phyloP scores from a whole-genome alignment of 176 grass and related monocot genomes.

The Hordeum marinum region DNA sequence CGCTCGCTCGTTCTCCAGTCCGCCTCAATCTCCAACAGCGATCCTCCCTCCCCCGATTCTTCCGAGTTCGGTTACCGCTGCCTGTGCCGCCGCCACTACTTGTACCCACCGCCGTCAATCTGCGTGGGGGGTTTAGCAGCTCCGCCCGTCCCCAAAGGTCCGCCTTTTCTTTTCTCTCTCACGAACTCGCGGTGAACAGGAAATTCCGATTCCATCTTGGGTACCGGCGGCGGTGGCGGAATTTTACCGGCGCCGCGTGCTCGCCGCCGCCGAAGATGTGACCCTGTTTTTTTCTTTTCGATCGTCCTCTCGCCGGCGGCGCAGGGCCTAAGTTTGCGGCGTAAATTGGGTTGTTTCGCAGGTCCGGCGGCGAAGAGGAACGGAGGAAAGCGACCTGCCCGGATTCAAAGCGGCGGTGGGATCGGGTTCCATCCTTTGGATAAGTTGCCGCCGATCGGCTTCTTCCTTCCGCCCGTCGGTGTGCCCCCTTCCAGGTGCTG shows the following conservation, averaged over 20 bases:
- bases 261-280: background rate
- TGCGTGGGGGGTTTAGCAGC: slow-evolving; percentile 18
- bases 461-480: background rate
- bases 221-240: background rate
- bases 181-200: background rate
- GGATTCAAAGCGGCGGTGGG: background rate
- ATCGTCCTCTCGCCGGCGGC: background rate
- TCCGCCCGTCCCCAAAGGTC: background rate
- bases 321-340: background rate
- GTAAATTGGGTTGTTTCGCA: background rate
- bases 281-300: background rate
- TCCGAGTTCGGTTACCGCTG: background rate
- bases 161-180: background rate
- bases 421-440: background rate
- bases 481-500: background rate
- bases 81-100: background rate
- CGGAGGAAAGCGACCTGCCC: background rate
- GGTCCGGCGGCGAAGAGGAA: background rate
- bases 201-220: background rate
- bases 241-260: background rate
- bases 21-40: background rate
- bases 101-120: background rate
- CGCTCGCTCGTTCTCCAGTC: background rate
- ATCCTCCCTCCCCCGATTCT: slow-evolving; percentile 7
- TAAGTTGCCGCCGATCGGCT: slow-evolving; percentile 1